Percentiles rank a stretch among this genome's conserved stretches.
phyloP scores from a whole-genome alignment of 495 filamentous ascomycete species.

The Talaromyces trachyspermus region DNA sequence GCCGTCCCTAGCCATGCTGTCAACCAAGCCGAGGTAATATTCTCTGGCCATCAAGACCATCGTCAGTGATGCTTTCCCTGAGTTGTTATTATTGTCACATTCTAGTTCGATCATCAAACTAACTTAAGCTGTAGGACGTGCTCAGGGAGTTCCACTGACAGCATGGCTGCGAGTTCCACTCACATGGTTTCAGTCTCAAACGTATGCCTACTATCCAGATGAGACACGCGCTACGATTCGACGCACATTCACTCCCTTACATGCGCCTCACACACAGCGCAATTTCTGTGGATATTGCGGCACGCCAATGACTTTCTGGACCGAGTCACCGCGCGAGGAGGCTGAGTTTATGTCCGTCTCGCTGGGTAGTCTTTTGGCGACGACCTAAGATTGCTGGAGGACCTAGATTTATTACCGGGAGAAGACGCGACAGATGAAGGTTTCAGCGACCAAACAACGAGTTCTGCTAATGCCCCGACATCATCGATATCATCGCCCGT shows the following conservation, averaged over 20 bases:
- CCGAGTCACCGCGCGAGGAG: conserved; percentile 58
- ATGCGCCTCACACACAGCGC: conserved; percentile 53
- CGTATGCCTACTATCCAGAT: conserved; percentile 66
- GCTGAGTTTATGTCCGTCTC: conserved; percentile 69
- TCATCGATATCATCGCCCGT: conserved; percentile 4
- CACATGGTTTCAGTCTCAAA: conserved; percentile 62
- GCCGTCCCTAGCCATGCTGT: conserved; percentile 50
- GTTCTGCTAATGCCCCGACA: conserved; percentile 16
- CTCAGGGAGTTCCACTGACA: conserved; percentile 61
- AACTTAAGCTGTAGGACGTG: conserved; percentile 41
- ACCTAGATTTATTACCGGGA: conserved; percentile 55
- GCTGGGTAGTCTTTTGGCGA: conserved; percentile 61
- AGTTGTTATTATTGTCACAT: background rate
- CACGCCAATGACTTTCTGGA: conserved; percentile 73
- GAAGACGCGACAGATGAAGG: conserved; percentile 33
- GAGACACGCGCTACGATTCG: conserved; percentile 68
- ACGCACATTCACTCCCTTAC: conserved; percentile 55
- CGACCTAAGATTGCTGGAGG: conserved; percentile 61
- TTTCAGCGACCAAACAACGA: background rate
- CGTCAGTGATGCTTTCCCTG: conserved; percentile 41
- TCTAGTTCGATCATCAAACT: background rate
- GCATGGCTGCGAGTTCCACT: conserved; percentile 78
- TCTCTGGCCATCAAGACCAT: conserved; percentile 56
- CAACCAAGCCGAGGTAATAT: conserved; percentile 57
- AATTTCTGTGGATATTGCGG: conserved; percentile 91